These are phyloP conservation scores for Sparassis latifolia DNA, from an alignment of 1,284 basidiomycete species.

Conservation along the genomic window DNA sequence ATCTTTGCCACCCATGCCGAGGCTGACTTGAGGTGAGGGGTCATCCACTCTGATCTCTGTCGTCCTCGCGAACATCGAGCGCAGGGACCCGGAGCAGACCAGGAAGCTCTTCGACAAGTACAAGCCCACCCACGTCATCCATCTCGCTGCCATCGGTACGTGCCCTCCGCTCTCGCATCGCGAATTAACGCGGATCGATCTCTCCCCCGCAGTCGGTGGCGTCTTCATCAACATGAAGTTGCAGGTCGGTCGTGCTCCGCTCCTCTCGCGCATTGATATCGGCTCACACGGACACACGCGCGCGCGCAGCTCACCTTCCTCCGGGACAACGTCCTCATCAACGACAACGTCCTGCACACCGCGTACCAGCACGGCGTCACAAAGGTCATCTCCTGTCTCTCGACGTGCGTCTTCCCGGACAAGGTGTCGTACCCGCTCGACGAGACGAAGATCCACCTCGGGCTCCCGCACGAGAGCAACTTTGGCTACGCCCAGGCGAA, in stretches of 20 bases:
- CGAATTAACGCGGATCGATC: slow-evolving; percentile 1
- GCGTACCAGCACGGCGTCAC: slow-evolving; percentile 55
- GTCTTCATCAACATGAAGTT: slow-evolving; percentile 89
- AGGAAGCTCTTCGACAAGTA: slow-evolving; percentile 75
- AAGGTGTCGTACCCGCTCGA: slow-evolving; percentile 83
- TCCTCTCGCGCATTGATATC: not conserved
- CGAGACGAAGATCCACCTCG: slow-evolving; percentile 82
- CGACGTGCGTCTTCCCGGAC: slow-evolving; percentile 86
- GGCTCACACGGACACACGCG: not conserved
- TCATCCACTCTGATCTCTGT: not conserved
- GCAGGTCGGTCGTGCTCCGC: slow-evolving; percentile 44
- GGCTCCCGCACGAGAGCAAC: slow-evolving; percentile 84
- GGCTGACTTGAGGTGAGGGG: slow-evolving; percentile 64
- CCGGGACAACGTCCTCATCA: slow-evolving; percentile 86
- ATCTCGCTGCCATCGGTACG: slow-evolving; percentile 79
- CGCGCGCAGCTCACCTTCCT: slow-evolving; percentile 68
- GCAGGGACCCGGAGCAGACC: slow-evolving; percentile 47
- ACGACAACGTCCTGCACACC: slow-evolving; percentile 81
- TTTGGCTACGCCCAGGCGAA: slow-evolving; percentile 92
- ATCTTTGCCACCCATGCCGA: slow-evolving; percentile 74
- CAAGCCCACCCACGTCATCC: slow-evolving; percentile 88
- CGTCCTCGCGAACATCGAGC: too few relatives aligned
- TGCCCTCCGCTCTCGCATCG: slow-evolving; percentile 4
- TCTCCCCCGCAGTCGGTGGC: slow-evolving; percentile 61
- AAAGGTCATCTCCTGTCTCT: slow-evolving; percentile 83